phyloP scores from a whole-genome alignment of 2,329 filamentous ascomycete genomes.

The Magnaporthiopsis rhizophila region DNA sequence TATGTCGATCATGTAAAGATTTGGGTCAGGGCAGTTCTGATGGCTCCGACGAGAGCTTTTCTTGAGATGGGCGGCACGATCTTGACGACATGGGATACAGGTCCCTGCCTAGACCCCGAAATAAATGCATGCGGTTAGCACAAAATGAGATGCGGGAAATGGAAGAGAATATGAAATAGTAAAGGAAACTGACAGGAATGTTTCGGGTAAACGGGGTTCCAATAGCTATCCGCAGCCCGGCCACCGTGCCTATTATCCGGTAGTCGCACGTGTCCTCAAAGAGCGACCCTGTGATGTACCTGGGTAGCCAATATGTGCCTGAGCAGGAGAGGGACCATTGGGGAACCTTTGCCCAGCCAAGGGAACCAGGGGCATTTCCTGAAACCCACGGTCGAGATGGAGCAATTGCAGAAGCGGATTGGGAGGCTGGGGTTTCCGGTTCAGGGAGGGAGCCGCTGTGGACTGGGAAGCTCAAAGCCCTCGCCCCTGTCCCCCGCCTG shows the following conservation, averaged over 20 bases:
- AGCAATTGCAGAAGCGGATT: not conserved
- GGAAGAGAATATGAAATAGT: too few species aligned
- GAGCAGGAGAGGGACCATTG: not conserved
- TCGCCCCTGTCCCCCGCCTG: not conserved
- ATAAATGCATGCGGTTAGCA: too few species aligned
- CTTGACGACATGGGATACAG: not conserved
- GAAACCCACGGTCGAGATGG: not conserved
- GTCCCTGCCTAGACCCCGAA: too few species aligned
- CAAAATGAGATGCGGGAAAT: too few species aligned
- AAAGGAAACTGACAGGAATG: too few species aligned
- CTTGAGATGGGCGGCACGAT: not conserved
- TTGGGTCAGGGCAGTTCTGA: not conserved
- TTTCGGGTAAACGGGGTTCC: too few species aligned
- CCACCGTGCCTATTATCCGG: not conserved
- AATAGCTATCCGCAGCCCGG: too few species aligned
- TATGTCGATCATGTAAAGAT: not conserved
- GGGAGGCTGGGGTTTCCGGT: not conserved
- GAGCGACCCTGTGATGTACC: too few species aligned
- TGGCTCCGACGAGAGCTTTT: not conserved
- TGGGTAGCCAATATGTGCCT: not conserved
- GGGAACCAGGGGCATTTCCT: not conserved
- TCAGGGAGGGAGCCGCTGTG: not conserved
- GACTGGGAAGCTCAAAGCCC: not conserved
- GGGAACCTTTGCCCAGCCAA: not conserved
- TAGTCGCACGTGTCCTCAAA: not conserved